Evolutionary conservation across 2,329 filamentous ascomycete genomes (phyloP).

Genomic region (Neonectria neomacrospora): DNA sequence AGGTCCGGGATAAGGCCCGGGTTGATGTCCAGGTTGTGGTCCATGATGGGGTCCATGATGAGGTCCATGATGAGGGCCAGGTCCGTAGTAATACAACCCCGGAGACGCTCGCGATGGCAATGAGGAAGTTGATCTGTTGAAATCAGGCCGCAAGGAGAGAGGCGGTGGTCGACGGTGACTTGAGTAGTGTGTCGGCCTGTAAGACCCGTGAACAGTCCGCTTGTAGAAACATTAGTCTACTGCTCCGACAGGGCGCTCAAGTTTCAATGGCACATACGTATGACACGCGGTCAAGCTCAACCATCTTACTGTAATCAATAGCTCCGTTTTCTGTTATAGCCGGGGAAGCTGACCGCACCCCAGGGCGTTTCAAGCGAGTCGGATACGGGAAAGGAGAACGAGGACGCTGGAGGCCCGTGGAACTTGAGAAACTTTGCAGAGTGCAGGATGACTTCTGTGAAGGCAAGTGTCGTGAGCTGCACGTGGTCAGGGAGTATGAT

Average conservation of each 20-base stretch:
- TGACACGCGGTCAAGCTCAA: constrained; percentile 60
- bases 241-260: constrained; percentile 6
- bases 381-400: constrained; percentile 70
- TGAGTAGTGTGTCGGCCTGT: constrained; percentile 52
- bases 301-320: constrained; percentile 62
- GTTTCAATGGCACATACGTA: constrained; percentile 51
- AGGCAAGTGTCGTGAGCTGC: constrained; percentile 58
- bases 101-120: constrained; percentile 49
- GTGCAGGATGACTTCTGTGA: constrained; percentile 61
- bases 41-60: constrained; percentile 31
- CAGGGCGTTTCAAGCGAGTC: constrained; percentile 65
- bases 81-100: constrained; percentile 36
- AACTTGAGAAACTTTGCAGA: constrained; percentile 59
- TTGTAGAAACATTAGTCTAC: constrained; percentile 41
- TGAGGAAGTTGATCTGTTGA: constrained; percentile 55
- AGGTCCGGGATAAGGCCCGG: constrained; percentile 25
- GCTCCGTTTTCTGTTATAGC: constrained; percentile 59
- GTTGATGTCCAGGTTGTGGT: too few relatives aligned
- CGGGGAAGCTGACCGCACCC: constrained; percentile 61
- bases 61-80: constrained; percentile 22
- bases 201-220: constrained; percentile 58
- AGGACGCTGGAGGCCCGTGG: constrained; percentile 59
- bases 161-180: constrained; percentile 52
- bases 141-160: constrained; percentile 53
- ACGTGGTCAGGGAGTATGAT: constrained; percentile 67